phyloP scores from a whole-genome alignment of 2,329 filamentous ascomycete species.

The Coleophoma crateriformis region DNA sequence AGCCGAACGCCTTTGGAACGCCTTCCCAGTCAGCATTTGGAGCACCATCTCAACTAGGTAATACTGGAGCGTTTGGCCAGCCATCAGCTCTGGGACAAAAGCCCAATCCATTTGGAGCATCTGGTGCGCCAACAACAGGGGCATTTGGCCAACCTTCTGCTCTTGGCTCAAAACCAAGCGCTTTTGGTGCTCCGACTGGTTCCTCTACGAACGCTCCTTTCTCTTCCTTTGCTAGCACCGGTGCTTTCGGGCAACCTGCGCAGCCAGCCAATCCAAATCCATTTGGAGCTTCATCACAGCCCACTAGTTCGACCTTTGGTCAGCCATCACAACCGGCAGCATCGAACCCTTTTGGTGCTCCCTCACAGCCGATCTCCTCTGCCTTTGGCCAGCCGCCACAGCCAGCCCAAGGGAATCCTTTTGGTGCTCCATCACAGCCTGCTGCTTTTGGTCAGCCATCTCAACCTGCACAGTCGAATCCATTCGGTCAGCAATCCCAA shows the following conservation, averaged over 20 bases:
- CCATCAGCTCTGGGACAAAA: conserved; percentile 28
- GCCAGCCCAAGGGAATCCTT: neutral
- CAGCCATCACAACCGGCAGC: conserved; percentile 24
- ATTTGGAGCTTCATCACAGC: conserved; percentile 22
- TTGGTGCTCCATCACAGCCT: conserved; percentile 22
- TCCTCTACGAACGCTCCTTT: conserved; percentile 4
- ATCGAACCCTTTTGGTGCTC: conserved; percentile 16
- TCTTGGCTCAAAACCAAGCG: conserved; percentile 28
- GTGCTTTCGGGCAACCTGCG: conserved; percentile 23
- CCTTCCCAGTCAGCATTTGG: conserved; percentile 23
- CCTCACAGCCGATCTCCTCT: conserved; percentile 20
- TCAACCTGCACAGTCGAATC: conserved; percentile 17
- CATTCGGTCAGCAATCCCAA: conserved; percentile 23
- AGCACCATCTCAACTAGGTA: conserved; percentile 10
- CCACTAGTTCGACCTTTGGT: conserved; percentile 34
- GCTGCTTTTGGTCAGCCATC: conserved; percentile 12
- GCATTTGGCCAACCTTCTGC: conserved; percentile 35
- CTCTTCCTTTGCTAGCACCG: conserved; percentile 11
- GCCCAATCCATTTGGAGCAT: conserved; percentile 11
- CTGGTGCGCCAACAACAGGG: conserved; percentile 4
- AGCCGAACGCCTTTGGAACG: conserved; percentile 19
- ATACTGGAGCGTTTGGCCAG: conserved; percentile 28
- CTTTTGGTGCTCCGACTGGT: conserved; percentile 14
- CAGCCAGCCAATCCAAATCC: conserved; percentile 8
- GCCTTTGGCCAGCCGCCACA: conserved; percentile 38